Percentiles rank a stretch among this genome's conserved stretches.
phyloP scores from a whole-genome alignment of 768 basidiomycete genomes.

The Trametes cinnabarina region DNA sequence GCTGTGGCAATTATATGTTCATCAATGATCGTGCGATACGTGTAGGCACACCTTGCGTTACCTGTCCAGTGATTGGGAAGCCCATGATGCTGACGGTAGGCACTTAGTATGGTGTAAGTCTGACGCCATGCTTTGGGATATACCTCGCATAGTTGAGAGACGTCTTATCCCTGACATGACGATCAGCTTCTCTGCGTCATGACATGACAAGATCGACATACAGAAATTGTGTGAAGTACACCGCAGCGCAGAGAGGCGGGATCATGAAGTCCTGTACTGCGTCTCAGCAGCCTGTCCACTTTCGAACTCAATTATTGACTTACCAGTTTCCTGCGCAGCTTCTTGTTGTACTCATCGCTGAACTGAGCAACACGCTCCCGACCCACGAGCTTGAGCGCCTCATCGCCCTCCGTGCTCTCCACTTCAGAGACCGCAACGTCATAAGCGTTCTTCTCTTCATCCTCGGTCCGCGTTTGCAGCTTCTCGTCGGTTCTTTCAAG shows the following conservation, averaged over 20 bases:
- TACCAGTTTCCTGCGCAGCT: slow-evolving; percentile 58
- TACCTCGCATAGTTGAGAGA: slow-evolving; percentile 70
- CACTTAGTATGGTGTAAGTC: not conserved
- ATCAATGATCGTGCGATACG: not conserved
- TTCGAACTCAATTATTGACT: slow-evolving; percentile 9
- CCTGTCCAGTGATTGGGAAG: slow-evolving; percentile 62
- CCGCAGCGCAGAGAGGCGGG: slow-evolving; percentile 56
- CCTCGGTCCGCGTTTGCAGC: not conserved
- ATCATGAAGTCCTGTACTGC: slow-evolving; percentile 47
- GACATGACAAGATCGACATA: slow-evolving; percentile 30
- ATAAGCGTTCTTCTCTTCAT: slow-evolving; percentile 22
- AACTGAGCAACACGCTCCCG: slow-evolving; percentile 48
- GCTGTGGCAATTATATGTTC: slow-evolving; percentile 33
- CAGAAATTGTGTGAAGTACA: slow-evolving; percentile 70
- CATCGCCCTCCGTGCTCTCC: slow-evolving; percentile 49
- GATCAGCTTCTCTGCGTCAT: not conserved
- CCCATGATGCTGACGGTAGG: slow-evolving; percentile 52
- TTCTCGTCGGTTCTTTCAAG: slow-evolving; percentile 13
- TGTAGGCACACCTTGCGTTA: slow-evolving; percentile 17
- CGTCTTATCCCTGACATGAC: slow-evolving; percentile 56
- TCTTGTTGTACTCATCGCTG: slow-evolving; percentile 59
- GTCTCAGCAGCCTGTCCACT: not conserved
- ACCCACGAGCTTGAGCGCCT: slow-evolving; percentile 60
- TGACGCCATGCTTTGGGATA: not conserved
- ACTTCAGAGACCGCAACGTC: slow-evolving; percentile 22